phyloP scores from a whole-genome alignment of 2,329 filamentous ascomycete species.

The Ophiostoma australiae region DNA sequence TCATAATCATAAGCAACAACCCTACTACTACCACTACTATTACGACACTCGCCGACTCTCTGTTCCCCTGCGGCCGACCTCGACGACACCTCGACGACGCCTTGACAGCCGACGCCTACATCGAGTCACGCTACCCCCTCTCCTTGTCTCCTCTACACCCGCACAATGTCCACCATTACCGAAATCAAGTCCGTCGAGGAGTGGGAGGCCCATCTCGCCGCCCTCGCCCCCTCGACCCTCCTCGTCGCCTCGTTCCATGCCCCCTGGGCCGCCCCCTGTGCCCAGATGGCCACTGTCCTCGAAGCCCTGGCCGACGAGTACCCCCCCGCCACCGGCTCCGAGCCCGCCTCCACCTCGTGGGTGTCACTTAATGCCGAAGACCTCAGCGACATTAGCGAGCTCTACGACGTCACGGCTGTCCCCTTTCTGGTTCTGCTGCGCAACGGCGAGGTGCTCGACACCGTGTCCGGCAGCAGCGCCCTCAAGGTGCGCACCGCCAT shows the following conservation, averaged over 20 bases:
- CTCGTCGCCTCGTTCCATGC: slow-evolving; percentile 92
- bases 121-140: too few relatives aligned
- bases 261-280: slow-evolving; percentile 92
- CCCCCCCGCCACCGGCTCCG: slow-evolving; percentile 50
- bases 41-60: neutral
- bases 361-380: slow-evolving; percentile 92
- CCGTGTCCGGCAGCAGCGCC: slow-evolving; percentile 84
- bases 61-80: neutral
- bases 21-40: neutral
- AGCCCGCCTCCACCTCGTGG: slow-evolving; percentile 61
- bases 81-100: neutral
- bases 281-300: slow-evolving; percentile 86
- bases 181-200: slow-evolving; percentile 70
- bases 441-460: slow-evolving; percentile 70
- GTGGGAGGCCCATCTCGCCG: slow-evolving; percentile 64
- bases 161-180: slow-evolving; percentile 66
- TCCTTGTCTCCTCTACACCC: neutral
- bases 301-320: slow-evolving; percentile 82
- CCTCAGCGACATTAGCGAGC: slow-evolving; percentile 82
- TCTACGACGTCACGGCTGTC: slow-evolving; percentile 90
- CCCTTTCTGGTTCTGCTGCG: slow-evolving; percentile 84
- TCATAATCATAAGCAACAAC: neutral
- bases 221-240: slow-evolving; percentile 64
- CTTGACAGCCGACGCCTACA: neutral
- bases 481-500: slow-evolving; percentile 79